These are phyloP conservation scores for Pyrus hybrid DNA, from an alignment of 331 rosid species.

Conservation along the genomic window DNA sequence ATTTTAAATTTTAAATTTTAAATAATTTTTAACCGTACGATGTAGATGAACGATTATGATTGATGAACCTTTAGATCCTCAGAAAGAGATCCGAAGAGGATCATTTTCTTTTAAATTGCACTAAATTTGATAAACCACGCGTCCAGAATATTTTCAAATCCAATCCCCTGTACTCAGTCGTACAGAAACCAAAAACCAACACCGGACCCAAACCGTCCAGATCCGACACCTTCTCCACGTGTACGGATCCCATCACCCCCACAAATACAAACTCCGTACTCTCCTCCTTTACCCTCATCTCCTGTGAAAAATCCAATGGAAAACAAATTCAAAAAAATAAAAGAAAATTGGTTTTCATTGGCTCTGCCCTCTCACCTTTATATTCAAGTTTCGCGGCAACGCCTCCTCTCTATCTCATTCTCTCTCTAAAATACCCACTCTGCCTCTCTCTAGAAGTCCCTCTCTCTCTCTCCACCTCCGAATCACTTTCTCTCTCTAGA, in stretches of 20 bases:
- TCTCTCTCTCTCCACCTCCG: not conserved
- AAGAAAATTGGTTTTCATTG: conserved; percentile 4
- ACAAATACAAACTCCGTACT: conserved; percentile 16
- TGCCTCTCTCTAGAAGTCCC: not conserved
- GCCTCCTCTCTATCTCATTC: conserved; percentile 1
- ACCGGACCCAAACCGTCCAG: not conserved
- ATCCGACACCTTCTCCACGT: not conserved
- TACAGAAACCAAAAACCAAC: not conserved
- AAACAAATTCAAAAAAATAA: not conserved
- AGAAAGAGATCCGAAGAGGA: too few relatives aligned
- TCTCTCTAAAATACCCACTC: not conserved
- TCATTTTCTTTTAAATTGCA: not conserved
- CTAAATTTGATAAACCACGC: not conserved
- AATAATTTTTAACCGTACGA: too few relatives aligned
- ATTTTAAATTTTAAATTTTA: too few relatives aligned
- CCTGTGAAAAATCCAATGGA: conserved; percentile 2
- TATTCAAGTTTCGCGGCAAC: conserved; percentile 93
- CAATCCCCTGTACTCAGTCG: conserved; percentile 13
- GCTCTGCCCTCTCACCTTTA: conserved; percentile 7
- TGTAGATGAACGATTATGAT: too few relatives aligned
- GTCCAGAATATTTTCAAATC: conserved; percentile 12
- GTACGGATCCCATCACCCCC: not conserved
- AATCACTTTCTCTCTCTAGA: conserved; percentile 8
- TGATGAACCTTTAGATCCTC: too few relatives aligned
- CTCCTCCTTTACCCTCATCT: conserved; percentile 40